Percentiles rank a stretch among this genome's conserved stretches.
Evolutionary conservation across 2,329 filamentous ascomycete genomes (phyloP).

Genomic region (Alternaria ethzedia): DNA sequence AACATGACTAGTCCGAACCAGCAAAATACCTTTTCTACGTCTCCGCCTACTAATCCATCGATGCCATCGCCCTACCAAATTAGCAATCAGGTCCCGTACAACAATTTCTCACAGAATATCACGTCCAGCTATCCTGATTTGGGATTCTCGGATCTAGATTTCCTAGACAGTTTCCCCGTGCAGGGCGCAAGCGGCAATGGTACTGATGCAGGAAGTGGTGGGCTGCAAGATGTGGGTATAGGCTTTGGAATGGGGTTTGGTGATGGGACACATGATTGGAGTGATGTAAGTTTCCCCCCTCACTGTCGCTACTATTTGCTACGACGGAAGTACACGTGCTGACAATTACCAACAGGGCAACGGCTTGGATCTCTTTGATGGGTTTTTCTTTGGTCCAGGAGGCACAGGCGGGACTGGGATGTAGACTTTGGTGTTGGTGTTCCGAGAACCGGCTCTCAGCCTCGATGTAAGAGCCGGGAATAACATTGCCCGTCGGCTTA

Average conservation of each 20-base stretch:
- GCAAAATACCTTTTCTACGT: slow-evolving; percentile 14
- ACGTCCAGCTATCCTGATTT: slow-evolving; percentile 39
- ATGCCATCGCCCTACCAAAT: slow-evolving; percentile 38
- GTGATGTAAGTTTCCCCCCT: slow-evolving; percentile 29
- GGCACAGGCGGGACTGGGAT: slow-evolving; percentile 7
- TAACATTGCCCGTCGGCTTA: not conserved
- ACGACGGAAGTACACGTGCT: not conserved
- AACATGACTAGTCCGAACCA: slow-evolving; percentile 26
- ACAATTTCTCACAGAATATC: slow-evolving; percentile 36
- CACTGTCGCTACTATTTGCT: not conserved
- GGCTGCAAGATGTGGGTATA: slow-evolving; percentile 66
- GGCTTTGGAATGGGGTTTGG: slow-evolving; percentile 58
- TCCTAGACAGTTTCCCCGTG: slow-evolving; percentile 58
- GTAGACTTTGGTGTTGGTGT: not conserved
- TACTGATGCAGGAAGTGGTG: slow-evolving; percentile 46
- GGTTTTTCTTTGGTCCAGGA: slow-evolving; percentile 56
- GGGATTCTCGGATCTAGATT: slow-evolving; percentile 59
- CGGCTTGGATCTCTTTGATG: slow-evolving; percentile 65
- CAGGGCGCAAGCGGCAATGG: slow-evolving; percentile 24
- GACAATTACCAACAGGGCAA: slow-evolving; percentile 20
- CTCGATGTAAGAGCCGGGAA: not conserved
- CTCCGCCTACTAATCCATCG: slow-evolving; percentile 2
- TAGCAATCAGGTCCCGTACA: slow-evolving; percentile 37
- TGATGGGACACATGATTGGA: slow-evolving; percentile 64
- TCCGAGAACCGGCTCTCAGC: not conserved